Conservation (phyloP, 75 land plant species). For the Sequoia sempervirens region DNA sequence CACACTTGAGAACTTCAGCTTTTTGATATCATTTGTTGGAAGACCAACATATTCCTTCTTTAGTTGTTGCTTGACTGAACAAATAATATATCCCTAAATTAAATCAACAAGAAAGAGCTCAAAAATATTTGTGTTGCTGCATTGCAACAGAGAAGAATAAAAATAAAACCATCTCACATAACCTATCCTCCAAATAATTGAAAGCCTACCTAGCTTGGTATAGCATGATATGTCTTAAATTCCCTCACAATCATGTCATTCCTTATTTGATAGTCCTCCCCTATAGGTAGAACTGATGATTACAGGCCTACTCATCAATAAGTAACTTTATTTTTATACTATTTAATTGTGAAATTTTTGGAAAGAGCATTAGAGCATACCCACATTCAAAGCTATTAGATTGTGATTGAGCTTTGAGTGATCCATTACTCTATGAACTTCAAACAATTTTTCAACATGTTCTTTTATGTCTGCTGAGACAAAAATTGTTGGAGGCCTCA, state of each 20-base stretch:
- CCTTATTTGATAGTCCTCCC: conserved; percentile 74
- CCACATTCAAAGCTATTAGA: conserved; percentile 81
- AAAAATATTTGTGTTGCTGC: background rate
- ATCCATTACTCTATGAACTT: conserved; percentile 78
- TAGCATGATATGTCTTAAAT: conserved; percentile 87
- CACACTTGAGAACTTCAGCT: conserved; percentile 77
- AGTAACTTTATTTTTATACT: background rate
- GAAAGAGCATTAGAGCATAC: conserved; percentile 32
- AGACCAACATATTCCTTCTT: conserved; percentile 85
- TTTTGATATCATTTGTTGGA: conserved; percentile 72
- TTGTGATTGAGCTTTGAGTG: conserved; percentile 71
- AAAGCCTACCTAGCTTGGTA: conserved; percentile 79
- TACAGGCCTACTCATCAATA: background rate
- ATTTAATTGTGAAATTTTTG: background rate
- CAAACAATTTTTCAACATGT: conserved; percentile 72
- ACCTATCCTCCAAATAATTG: background rate
- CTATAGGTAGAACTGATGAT: conserved; percentile 27
- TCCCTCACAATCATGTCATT: conserved; percentile 71
- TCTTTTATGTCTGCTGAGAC: conserved; percentile 64
- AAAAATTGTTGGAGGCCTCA: conserved; percentile 88
- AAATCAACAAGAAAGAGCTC: conserved; percentile 1
- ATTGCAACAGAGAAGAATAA: background rate
- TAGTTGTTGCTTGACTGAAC: conserved; percentile 82
- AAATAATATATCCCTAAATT: conserved; percentile 87
- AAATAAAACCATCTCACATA: background rate